Evolutionary conservation across 2,329 filamentous ascomycete species (phyloP).

Genomic region (Ophiostoma perfectum): DNA sequence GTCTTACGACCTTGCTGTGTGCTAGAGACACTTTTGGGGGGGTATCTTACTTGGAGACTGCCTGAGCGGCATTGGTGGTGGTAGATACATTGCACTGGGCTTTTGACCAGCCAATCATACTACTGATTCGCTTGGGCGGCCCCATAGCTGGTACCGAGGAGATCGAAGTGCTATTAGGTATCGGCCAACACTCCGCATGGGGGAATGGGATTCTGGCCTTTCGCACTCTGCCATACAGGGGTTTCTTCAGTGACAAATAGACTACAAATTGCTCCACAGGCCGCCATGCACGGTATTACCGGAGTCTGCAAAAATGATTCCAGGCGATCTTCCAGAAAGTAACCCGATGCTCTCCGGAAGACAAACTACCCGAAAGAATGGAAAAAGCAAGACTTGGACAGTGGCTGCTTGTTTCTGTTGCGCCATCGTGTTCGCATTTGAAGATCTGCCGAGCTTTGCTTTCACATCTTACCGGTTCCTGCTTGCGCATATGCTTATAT

Average conservation of each 20-base stretch:
- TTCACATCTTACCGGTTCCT: too few relatives aligned
- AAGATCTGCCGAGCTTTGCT: too few relatives aligned
- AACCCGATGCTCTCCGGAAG: not conserved
- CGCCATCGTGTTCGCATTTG: not conserved
- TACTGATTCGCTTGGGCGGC: not conserved
- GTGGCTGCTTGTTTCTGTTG: not conserved
- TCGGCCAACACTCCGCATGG: not conserved
- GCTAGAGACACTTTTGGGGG: too few relatives aligned
- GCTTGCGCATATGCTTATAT: not conserved
- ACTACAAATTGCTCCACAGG: not conserved
- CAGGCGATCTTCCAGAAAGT: not conserved
- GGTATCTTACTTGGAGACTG: not conserved
- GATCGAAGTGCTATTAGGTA: not conserved
- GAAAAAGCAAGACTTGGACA: conserved; percentile 1
- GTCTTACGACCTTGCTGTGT: not conserved
- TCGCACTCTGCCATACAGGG: not conserved
- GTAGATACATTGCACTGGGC: not conserved
- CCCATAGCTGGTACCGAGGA: not conserved
- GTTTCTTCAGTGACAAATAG: not conserved
- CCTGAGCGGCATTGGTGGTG: not conserved
- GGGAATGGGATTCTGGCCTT: not conserved
- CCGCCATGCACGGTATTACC: not conserved
- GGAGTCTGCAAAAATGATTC: not conserved
- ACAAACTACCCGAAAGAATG: not conserved
- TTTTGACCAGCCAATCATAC: not conserved